phyloP scores from a whole-genome alignment of 164 flowering plant genomes.

The Nymphaea colorata region DNA sequence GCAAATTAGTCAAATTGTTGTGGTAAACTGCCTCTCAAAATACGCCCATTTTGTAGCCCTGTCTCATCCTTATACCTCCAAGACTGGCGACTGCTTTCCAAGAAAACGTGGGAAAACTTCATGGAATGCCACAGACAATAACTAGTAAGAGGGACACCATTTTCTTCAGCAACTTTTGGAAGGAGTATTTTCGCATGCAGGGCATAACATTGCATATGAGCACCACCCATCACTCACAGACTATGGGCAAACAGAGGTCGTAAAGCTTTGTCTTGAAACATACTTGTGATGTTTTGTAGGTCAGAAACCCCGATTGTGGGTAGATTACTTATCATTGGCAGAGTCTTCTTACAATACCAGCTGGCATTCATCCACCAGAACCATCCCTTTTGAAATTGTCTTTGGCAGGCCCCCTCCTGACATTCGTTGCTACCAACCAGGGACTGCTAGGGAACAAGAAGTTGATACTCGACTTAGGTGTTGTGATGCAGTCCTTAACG shows the following conservation, averaged over 20 bases:
- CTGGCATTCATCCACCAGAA: background rate
- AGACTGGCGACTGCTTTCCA: background rate
- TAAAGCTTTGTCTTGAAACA: background rate
- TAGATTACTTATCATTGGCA: background rate
- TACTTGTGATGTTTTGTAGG: background rate
- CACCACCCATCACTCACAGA: background rate
- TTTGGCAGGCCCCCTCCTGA: background rate
- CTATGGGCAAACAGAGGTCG: background rate
- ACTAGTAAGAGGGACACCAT: background rate
- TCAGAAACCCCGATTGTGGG: background rate
- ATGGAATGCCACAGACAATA: background rate
- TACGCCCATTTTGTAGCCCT: background rate
- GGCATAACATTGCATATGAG: background rate
- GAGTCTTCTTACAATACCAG: no score
- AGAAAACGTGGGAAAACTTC: background rate
- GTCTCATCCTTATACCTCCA: background rate
- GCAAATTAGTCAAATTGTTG: background rate
- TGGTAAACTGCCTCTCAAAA: background rate
- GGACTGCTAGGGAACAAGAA: no score
- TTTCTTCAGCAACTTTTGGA: background rate
- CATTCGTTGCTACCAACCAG: background rate
- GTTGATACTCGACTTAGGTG: no score
- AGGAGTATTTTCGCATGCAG: background rate
- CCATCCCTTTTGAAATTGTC: background rate
- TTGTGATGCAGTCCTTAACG: background rate